Conservation (phyloP, 2,329 filamentous ascomycete species). For the Pseudogymnoascus sp. region DNA sequence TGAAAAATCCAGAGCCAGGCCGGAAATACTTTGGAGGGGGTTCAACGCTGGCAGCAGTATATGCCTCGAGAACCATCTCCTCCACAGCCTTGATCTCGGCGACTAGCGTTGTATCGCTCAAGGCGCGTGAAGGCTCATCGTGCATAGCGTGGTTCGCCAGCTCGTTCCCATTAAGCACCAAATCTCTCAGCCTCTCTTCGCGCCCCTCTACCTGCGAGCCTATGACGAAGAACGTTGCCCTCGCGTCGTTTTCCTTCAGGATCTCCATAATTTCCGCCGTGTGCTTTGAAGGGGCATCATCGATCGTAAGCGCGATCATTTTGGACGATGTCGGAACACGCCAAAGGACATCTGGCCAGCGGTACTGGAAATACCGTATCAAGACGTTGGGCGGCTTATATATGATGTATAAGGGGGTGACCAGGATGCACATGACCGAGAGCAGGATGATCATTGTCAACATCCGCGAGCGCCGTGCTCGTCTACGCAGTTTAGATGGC, state of each 20-base stretch:
- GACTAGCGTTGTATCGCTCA: constrained; percentile 51
- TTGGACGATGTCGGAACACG: constrained; percentile 52
- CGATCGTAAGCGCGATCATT: constrained; percentile 74
- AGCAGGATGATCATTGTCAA: not conserved
- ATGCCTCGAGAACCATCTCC: constrained; percentile 32
- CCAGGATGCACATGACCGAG: not conserved
- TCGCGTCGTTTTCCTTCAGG: constrained; percentile 56
- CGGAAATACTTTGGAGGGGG: constrained; percentile 63
- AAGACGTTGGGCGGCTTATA: constrained; percentile 74
- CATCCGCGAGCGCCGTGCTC: constrained; percentile 1
- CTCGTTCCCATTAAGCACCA: constrained; percentile 59
- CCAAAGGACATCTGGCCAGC: constrained; percentile 75
- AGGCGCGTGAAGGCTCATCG: constrained; percentile 64
- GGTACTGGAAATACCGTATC: constrained; percentile 60
- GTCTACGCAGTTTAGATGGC: constrained; percentile 1
- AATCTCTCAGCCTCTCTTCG: constrained; percentile 45
- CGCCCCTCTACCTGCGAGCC: constrained; percentile 59
- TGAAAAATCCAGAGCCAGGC: constrained; percentile 81
- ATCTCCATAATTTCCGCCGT: constrained; percentile 63
- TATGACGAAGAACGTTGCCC: constrained; percentile 84
- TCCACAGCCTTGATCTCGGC: constrained; percentile 60
- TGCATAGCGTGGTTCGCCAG: constrained; percentile 85
- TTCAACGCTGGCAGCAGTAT: constrained; percentile 13
- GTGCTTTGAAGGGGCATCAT: constrained; percentile 71
- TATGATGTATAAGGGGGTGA: constrained; percentile 46